Evolutionary conservation across 2,329 filamentous ascomycete species (phyloP).

Genomic region (Epichloe gansuensis): DNA sequence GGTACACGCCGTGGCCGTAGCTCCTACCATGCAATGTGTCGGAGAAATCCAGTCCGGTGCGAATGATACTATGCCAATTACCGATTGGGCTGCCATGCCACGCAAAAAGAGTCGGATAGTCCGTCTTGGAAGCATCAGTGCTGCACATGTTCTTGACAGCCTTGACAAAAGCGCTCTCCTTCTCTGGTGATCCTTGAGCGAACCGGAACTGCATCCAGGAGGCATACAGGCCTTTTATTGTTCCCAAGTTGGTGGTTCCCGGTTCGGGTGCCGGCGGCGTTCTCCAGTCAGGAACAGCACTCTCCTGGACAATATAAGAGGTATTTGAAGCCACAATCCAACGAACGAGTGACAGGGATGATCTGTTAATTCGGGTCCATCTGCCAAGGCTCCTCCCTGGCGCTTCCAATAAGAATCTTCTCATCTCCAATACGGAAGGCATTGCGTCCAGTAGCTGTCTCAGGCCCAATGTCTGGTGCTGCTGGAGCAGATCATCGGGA

Average conservation of each 20-base stretch:
- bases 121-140: slow-evolving; percentile 16
- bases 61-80: slow-evolving; percentile 88
- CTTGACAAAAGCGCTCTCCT: slow-evolving; percentile 61
- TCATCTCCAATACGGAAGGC: slow-evolving; percentile 49
- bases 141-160: slow-evolving; percentile 37
- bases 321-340: slow-evolving; percentile 89
- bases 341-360: slow-evolving; percentile 55
- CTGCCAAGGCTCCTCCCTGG: slow-evolving; percentile 28
- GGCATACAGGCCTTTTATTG: background rate
- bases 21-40: slow-evolving; percentile 50
- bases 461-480: slow-evolving; percentile 15
- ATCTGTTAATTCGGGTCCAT: slow-evolving; percentile 45
- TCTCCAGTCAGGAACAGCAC: background rate
- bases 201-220: slow-evolving; percentile 72
- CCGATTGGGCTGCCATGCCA: slow-evolving; percentile 68
- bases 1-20: slow-evolving; percentile 71
- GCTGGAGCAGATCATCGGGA: slow-evolving; percentile 10
- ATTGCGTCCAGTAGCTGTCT: slow-evolving; percentile 41
- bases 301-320: slow-evolving; percentile 69
- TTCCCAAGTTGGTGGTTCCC: background rate
- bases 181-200: slow-evolving; percentile 77
- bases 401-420: slow-evolving; percentile 28
- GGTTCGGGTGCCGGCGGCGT: no score
- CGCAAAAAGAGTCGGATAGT: slow-evolving; percentile 61
- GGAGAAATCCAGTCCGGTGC: slow-evolving; percentile 66